These are phyloP conservation scores for Dendrothele bispora DNA, from an alignment of 768 basidiomycete species.

Conservation along the genomic window DNA sequence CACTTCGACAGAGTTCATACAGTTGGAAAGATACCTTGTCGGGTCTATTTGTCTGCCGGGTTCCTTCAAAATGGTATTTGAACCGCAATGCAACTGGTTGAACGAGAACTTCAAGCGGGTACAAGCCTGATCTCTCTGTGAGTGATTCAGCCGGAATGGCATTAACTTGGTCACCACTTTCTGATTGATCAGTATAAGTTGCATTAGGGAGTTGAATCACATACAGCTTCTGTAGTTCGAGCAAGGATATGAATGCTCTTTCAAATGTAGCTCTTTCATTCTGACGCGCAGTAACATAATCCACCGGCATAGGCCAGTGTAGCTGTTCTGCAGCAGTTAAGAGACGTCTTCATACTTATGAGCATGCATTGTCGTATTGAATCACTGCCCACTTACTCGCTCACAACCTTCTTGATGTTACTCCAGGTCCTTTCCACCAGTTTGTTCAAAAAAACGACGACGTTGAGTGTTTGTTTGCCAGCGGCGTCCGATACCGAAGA, in stretches of 20 bases:
- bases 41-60: slow-evolving; percentile 82
- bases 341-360: slow-evolving; percentile 49
- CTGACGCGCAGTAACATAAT: slow-evolving; percentile 52
- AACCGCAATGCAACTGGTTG: slow-evolving; percentile 85
- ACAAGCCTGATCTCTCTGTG: slow-evolving; percentile 59
- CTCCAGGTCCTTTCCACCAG: slow-evolving; percentile 75
- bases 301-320: slow-evolving; percentile 81
- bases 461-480: slow-evolving; percentile 51
- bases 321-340: slow-evolving; percentile 66
- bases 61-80: slow-evolving; percentile 92
- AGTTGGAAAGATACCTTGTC: slow-evolving; percentile 67
- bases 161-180: slow-evolving; percentile 55
- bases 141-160: slow-evolving; percentile 13
- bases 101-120: slow-evolving; percentile 82
- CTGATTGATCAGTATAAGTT: slow-evolving; percentile 9
- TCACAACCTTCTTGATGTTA: slow-evolving; percentile 67
- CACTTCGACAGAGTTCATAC: not conserved
- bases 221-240: slow-evolving; percentile 77
- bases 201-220: slow-evolving; percentile 25
- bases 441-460: slow-evolving; percentile 60
- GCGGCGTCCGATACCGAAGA: slow-evolving; percentile 43
- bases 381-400: slow-evolving; percentile 51
- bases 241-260: slow-evolving; percentile 70
- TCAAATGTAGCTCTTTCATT: slow-evolving; percentile 70
- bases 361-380: not conserved